A percentile compares a stretch with the other conserved stretches of the same genome.
Conservation (phyloP, 148 eudicot genomes). For the Persicaria tinctoria region DNA sequence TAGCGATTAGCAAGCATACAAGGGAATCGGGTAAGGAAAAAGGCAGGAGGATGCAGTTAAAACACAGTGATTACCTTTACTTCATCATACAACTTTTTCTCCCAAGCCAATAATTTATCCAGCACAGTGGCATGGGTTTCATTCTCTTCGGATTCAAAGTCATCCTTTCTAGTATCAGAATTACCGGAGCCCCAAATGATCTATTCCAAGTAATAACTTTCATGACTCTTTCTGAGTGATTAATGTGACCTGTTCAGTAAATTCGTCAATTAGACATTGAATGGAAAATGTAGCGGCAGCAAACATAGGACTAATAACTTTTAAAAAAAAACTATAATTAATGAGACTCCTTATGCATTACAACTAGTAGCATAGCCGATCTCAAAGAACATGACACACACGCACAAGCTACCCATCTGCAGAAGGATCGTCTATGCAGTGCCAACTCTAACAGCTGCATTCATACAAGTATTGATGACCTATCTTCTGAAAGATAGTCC, state of each 20-base stretch:
- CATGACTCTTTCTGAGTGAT: slow-evolving; percentile 91
- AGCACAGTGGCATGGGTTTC: slow-evolving; percentile 84
- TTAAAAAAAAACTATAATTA: background rate
- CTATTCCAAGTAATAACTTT: slow-evolving; percentile 87
- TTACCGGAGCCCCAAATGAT: slow-evolving; percentile 59
- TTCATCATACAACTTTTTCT: slow-evolving; percentile 92
- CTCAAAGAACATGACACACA: too few relatives aligned
- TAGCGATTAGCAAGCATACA: background rate
- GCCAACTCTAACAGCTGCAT: too few relatives aligned
- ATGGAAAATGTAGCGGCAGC: slow-evolving; percentile 8
- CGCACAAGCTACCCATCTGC: too few relatives aligned
- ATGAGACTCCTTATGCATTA: background rate
- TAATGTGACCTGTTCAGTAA: slow-evolving; percentile 55
- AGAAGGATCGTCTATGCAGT: too few relatives aligned
- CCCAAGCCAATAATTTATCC: slow-evolving; percentile 97
- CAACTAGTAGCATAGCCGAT: too few relatives aligned
- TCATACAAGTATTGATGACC: too few relatives aligned
- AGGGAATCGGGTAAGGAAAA: slow-evolving; percentile 1
- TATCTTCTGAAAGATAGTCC: too few relatives aligned
- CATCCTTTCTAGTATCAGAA: slow-evolving; percentile 48
- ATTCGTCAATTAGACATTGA: slow-evolving; percentile 6
- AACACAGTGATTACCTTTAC: slow-evolving; percentile 46
- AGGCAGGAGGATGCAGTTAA: too few relatives aligned
- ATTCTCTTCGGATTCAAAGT: slow-evolving; percentile 67
- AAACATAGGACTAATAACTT: slow-evolving; percentile 1